Base-by-base conservation (phyloP, 129 eudicot species). In the Tagetes erecta region DNA sequence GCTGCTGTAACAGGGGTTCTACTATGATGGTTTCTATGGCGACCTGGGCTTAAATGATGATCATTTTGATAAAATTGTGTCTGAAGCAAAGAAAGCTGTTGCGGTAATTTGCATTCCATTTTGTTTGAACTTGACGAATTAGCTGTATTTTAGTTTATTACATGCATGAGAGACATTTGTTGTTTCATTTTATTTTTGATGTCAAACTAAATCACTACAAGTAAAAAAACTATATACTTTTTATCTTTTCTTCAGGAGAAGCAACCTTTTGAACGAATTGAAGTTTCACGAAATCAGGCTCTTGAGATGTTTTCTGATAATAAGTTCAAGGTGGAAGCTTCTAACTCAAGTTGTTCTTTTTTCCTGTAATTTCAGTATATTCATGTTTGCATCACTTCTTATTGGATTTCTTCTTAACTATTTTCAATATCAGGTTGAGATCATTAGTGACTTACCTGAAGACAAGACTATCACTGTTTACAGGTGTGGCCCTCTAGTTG, bases 401-500 rank as follows among this genome's bases (percentile, higher is more conserved):
- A 63, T 57, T 41, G 20, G 52, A 67, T 67, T n/a, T 3, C 67
- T 38, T 2, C 67, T 33, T 46, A 56, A 31, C 44, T 80, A 68
- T 1, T 78, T 3, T 33, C 27, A 76, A 59, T 4, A 76, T 72
- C 78, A 95, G 99, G 88, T 91, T 80, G 99, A 95, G 77, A 88
- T 95, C 80, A 95, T 95, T 57, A 87, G 84, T n/a, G 93, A 85
- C 76, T 75, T 95, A 79, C 99, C 99, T 4, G 96, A 78, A 72
- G 99, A 91, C 78, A 87, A 95, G 68, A 85, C 96, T 45, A 91
- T 95, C 73, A 95, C 99, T 0, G 99, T 95, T 60, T 95, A 95
- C 76, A 86, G 97, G 75, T 95, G 99, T 91, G 99, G 97, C 30
- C 96, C 99, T 3, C 85, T 95, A 77, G 97, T 95, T 75, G 99